A percentile compares a stretch with the other conserved stretches of the same genome.
phyloP scores from a whole-genome alignment of 169 alveolate species.

The Plasmodium vinckei region DNA sequence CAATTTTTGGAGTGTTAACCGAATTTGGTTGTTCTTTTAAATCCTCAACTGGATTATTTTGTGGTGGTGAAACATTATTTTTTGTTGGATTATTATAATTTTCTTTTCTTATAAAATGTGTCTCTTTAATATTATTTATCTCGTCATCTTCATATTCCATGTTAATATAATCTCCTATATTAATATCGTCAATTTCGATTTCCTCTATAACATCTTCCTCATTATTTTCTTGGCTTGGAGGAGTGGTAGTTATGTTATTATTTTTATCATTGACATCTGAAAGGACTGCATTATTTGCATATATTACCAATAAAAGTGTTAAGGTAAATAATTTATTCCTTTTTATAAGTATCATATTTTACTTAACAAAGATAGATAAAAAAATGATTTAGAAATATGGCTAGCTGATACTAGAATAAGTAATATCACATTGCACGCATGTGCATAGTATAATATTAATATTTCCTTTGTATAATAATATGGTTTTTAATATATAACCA shows the following conservation, averaged over 20 bases:
- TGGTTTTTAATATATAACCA: too few relatives aligned
- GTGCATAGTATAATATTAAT: neutral
- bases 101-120: neutral
- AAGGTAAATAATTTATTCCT: slow-evolving; percentile 29
- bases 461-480: neutral
- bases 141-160: neutral
- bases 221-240: neutral
- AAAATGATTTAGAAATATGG: slow-evolving; percentile 5
- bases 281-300: slow-evolving; percentile 18
- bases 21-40: neutral
- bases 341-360: slow-evolving; percentile 39
- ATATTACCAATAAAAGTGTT: slow-evolving; percentile 13
- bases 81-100: too few relatives aligned
- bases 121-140: neutral
- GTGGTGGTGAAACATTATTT: too few relatives aligned
- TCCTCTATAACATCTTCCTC: neutral
- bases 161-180: neutral
- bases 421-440: neutral
- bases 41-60: too few relatives aligned
- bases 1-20: too few relatives aligned
- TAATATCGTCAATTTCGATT: neutral
- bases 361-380: neutral
- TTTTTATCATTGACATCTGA: slow-evolving; percentile 12
- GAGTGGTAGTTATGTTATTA: neutral
- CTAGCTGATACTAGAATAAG: neutral